phyloP scores from a whole-genome alignment of 306 rosid species.

The Bauhinia variegata region DNA sequence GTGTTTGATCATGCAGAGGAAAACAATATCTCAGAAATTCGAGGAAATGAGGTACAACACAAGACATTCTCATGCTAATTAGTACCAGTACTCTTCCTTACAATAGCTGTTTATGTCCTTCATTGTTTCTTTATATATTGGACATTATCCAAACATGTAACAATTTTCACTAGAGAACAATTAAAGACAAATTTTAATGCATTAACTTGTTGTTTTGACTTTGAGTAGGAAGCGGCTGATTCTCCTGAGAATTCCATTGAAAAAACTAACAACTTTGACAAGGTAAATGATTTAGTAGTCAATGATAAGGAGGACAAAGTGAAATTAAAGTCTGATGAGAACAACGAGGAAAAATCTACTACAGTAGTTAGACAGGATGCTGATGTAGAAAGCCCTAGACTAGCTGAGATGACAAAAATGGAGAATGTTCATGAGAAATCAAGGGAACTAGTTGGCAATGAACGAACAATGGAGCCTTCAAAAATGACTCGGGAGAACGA shows the following conservation, averaged over 20 bases:
- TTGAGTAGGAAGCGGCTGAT: constrained; percentile 37
- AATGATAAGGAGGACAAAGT: constrained; percentile 14
- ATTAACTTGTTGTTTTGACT: constrained; percentile 9
- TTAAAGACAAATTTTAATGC: too few relatives aligned
- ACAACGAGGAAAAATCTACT: constrained; percentile 26
- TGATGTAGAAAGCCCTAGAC: constrained; percentile 7
- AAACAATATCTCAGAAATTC: too few relatives aligned
- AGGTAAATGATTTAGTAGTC: constrained; percentile 27
- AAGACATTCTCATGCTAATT: background rate
- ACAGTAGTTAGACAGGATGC: constrained; percentile 15
- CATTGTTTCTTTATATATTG: too few relatives aligned
- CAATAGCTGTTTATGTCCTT: too few relatives aligned
- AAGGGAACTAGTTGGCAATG: constrained; percentile 6
- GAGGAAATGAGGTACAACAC: too few relatives aligned
- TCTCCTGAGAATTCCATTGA: constrained; percentile 14
- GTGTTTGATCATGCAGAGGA: too few relatives aligned
- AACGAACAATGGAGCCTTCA: constrained; percentile 22
- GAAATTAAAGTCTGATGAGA: constrained; percentile 27
- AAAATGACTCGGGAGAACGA: background rate
- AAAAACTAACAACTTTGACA: constrained; percentile 26
- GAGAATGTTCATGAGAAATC: constrained; percentile 29
- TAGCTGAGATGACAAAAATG: background rate
- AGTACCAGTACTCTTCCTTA: background rate
- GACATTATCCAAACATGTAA: too few relatives aligned
- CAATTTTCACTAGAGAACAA: too few relatives aligned